Evolutionary conservation across 2,329 filamentous ascomycete genomes (phyloP).

Genomic region (Stylonectria norvegica): DNA sequence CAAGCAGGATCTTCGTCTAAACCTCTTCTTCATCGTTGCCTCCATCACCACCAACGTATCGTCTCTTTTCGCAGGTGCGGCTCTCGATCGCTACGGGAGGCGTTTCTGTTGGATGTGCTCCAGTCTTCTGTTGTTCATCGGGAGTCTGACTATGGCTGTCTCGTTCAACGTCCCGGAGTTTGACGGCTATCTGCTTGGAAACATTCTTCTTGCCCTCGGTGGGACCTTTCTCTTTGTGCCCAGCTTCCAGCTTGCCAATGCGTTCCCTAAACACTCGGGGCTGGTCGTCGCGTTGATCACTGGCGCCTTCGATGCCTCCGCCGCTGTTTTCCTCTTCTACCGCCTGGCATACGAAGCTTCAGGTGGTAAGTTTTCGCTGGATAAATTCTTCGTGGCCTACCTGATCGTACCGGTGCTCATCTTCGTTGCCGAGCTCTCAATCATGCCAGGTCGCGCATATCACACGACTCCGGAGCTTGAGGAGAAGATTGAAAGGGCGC

Average conservation of each 20-base stretch:
- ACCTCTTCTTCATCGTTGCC: conserved; percentile 86
- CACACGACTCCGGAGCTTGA: conserved; percentile 38
- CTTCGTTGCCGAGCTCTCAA: conserved; percentile 33
- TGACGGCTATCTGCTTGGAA: conserved; percentile 71
- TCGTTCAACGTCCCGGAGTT: conserved; percentile 58
- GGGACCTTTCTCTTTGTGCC: conserved; percentile 79
- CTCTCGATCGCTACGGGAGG: conserved; percentile 78
- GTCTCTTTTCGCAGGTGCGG: conserved; percentile 76
- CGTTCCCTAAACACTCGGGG: conserved; percentile 71
- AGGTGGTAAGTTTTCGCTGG: conserved; percentile 32
- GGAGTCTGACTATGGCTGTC: conserved; percentile 69
- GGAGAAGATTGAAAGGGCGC: conserved; percentile 36
- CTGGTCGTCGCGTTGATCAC: conserved; percentile 74
- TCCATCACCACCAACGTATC: conserved; percentile 84
- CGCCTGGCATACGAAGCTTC: conserved; percentile 64
- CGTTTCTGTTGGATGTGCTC: conserved; percentile 71
- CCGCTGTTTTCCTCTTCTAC: conserved; percentile 72
- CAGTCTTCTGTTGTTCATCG: conserved; percentile 62
- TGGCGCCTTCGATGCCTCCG: conserved; percentile 78
- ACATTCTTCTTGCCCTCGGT: conserved; percentile 70
- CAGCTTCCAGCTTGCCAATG: conserved; percentile 77
- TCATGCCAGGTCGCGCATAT: conserved; percentile 41
- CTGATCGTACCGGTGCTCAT: conserved; percentile 35
- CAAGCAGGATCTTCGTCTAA: conserved; percentile 57
- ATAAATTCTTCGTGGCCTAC: conserved; percentile 41